These are phyloP conservation scores for Lizonia empirigonia DNA, from an alignment of 2,329 filamentous ascomycete species.

Conservation along the genomic window DNA sequence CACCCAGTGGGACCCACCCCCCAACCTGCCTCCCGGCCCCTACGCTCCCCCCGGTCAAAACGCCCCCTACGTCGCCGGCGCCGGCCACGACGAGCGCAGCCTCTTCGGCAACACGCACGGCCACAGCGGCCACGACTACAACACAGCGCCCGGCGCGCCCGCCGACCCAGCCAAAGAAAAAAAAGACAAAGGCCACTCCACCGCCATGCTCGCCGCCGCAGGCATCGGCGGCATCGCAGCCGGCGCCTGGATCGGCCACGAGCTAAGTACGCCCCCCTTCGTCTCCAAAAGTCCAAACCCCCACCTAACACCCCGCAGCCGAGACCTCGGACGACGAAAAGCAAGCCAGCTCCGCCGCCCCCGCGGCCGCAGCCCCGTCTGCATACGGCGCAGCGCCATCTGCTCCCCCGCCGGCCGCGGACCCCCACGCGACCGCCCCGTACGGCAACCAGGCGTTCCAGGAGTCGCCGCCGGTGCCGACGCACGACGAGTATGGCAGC, in stretches of 20 bases:
- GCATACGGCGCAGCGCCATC: conserved; percentile 25
- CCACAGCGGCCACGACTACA: conserved; percentile 35
- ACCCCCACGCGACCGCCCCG: conserved; percentile 19
- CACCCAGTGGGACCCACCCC: conserved; percentile 68
- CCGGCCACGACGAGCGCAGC: conserved; percentile 35
- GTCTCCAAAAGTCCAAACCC: too few species aligned
- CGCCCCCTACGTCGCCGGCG: conserved; percentile 28
- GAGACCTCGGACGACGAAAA: conserved; percentile 45
- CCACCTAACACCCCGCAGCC: conserved; percentile 30
- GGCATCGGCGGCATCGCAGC: conserved; percentile 65
- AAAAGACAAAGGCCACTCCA: conserved; percentile 50
- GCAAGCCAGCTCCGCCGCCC: conserved; percentile 20
- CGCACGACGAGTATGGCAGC: conserved; percentile 52
- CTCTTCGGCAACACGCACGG: conserved; percentile 37
- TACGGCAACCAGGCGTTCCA: conserved; percentile 27
- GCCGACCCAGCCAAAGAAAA: conserved; percentile 45
- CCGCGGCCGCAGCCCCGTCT: conserved; percentile 23
- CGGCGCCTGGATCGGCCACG: conserved; percentile 63
- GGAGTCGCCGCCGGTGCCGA: conserved; percentile 44
- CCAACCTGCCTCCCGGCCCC: conserved; percentile 39
- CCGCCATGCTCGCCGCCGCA: conserved; percentile 60
- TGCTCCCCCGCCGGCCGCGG: too few species aligned
- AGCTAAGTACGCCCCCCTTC: conserved; percentile 59
- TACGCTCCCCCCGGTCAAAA: conserved; percentile 42
- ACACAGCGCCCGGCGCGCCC: conserved; percentile 31